Evolutionary conservation across 2,329 filamentous ascomycete genomes (phyloP), one percentile per base, ranked within the genome.

Genomic region (Fusarium buxicola): DNA sequence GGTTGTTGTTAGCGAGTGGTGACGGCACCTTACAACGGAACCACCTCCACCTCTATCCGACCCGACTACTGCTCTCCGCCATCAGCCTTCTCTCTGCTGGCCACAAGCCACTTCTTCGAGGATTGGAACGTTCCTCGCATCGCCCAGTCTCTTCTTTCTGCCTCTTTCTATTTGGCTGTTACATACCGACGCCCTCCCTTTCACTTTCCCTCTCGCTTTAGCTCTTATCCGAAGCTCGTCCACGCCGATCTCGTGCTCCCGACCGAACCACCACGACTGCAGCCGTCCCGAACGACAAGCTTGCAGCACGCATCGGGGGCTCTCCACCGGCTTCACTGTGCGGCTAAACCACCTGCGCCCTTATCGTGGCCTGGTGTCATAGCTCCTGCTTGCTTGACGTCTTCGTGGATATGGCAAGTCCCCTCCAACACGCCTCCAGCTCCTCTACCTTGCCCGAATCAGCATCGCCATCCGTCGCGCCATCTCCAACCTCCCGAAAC

Each of bases 31-130:
- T 53, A 45, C 55, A 54, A 46, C 56, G 61, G 60, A 64, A 46
- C 55, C 56, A 58, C 69, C 69, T 71, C 69, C 67, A 66, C 69
- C 55, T 58, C 50, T 61, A 65, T 58, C 67, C 65, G 60, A 44
- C 55, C 56, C 48, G 49, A 55, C 55, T 40, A 63, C 55, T 65
- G 52, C 54, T 66, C 67, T 69, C 65, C 66, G 50, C 62, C 53
- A 58, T 27, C 34, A 49, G 51, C 60, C 68, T 55, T 53, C 60
- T 53, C 50, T 46, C 55, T 50, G 41, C 48, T 64, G 48, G 54
- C 47, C 34, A 46, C 55, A 59, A 61, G 40, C 55, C 60, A 65
- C 54, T 66, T 44, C 34, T 45, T 60, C 44, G 24, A 52, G 43
- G 55, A 56, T 59, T 60, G 38, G 48, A 55, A 18, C 36, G 32